Base-by-base conservation (phyloP, 768 basidiomycete genomes). In the Auricularia sp. region DNA sequence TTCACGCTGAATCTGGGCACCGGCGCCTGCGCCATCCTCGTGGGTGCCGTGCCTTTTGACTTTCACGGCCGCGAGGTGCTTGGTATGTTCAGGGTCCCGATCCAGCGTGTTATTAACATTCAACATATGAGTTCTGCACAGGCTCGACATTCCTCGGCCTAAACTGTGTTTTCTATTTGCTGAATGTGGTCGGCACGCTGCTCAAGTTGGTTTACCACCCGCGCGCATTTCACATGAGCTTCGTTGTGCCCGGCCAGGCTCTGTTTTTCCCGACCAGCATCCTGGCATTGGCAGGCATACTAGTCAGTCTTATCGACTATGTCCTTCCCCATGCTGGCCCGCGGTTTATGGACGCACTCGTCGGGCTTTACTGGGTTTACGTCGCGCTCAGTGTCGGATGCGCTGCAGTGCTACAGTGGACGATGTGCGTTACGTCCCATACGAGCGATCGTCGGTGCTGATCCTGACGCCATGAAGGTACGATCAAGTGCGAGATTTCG, bases 251-350 rank as follows among this genome's bases (percentile, higher is more conserved):
- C 23, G 56, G 56, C 29, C 53, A 80, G 79, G 79, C 80, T 6
- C 72, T 81, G n/a, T 81, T 79, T 3, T 81, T 81, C 65, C 80
- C 80, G 7, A 81, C 80, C 3, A 79, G 80, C 62, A 73, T 82
- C 64, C 80, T 82, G 61, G 81, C 80, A 5, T 77, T 77, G 0
- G 29, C 21, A 6, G 81, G 79, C 3, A 79, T 81, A 59, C 72
- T 81, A 63, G 80, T 82, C 62, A 80, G 80, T 8, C 78, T 77
- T 0, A 77, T 82, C 66, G 79, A 80, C 65, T 81, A 80, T 61
- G 76, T 73, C 36, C 73, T 78, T n/a, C 77, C 77, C 0, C 63
- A 72, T 7, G 75, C 75, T 65, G 68, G 77, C 23, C 71, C 74
- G 6, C 68, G 71, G 11, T 72, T 75, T 61, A 74, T 80, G 36